Evolutionary conservation across 2,329 filamentous ascomycete species (phyloP).

Genomic region (Scleromitrula shiraiana): DNA sequence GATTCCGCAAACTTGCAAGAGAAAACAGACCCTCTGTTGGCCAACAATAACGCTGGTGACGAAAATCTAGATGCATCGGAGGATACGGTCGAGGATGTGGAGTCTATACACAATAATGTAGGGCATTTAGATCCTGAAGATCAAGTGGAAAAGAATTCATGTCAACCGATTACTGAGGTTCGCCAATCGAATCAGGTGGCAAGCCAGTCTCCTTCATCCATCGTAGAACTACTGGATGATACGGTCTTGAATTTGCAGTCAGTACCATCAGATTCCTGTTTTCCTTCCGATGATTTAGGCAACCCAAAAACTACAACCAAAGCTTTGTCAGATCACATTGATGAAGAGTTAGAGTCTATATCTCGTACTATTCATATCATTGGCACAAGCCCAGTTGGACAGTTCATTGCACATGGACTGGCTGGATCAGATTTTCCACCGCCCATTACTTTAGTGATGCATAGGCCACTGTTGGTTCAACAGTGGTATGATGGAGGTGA

Average conservation of each 20-base stretch:
- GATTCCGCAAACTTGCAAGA: too few relatives aligned
- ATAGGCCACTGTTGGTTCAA: slow-evolving; percentile 36
- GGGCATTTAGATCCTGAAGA: not conserved
- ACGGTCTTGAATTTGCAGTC: not conserved
- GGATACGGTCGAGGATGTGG: not conserved
- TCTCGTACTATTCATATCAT: slow-evolving; percentile 49
- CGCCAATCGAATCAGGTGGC: not conserved
- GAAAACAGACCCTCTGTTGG: too few relatives aligned
- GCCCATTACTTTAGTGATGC: slow-evolving; percentile 56
- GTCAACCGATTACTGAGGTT: too few relatives aligned
- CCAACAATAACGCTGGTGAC: too few relatives aligned
- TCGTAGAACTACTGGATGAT: not conserved
- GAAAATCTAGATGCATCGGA: not conserved
- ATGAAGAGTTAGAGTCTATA: not conserved
- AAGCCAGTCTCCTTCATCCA: not conserved
- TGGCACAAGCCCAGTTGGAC: slow-evolving; percentile 56
- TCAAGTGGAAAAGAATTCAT: not conserved
- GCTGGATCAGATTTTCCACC: slow-evolving; percentile 49
- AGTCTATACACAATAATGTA: not conserved
- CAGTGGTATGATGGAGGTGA: slow-evolving; percentile 40
- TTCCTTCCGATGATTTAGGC: too few relatives aligned
- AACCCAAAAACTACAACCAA: too few relatives aligned
- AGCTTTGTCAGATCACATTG: too few relatives aligned
- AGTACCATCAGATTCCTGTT: too few relatives aligned
- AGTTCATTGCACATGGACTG: slow-evolving; percentile 58